Conservation (phyloP, 2,329 filamentous ascomycete species). For the Penicillium sp. region DNA sequence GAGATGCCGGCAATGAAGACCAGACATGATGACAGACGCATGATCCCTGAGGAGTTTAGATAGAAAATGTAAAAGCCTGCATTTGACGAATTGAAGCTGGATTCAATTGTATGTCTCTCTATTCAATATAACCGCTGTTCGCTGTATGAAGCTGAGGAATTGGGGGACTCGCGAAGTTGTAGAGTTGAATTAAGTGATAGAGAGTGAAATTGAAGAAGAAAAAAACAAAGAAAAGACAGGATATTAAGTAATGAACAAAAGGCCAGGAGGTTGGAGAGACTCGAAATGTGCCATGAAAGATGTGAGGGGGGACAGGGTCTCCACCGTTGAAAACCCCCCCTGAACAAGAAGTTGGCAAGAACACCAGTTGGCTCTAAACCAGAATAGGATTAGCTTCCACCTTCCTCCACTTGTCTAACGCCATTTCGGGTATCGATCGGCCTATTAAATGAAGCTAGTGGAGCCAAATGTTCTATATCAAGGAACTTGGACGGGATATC, state of each 20-base stretch:
- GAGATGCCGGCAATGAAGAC: constrained; percentile 28
- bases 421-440: constrained; percentile 1
- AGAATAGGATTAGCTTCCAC: background rate
- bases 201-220: background rate
- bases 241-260: background rate
- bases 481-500: background rate
- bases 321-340: constrained; percentile 3
- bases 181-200: background rate
- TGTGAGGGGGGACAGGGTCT: constrained; percentile 1
- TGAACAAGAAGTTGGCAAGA: background rate
- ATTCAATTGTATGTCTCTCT: background rate
- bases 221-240: background rate
- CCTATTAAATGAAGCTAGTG: background rate
- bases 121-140: background rate
- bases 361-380: constrained; percentile 1
- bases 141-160: background rate
- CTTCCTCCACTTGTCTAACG: background rate
- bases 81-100: constrained; percentile 1
- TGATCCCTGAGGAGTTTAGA: constrained; percentile 23
- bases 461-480: background rate
- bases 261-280: background rate
- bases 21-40: constrained; percentile 39
- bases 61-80: background rate
- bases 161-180: background rate
- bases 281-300: background rate